Conservation (phyloP, 768 basidiomycete species). For the Hypholoma sublateritium region DNA sequence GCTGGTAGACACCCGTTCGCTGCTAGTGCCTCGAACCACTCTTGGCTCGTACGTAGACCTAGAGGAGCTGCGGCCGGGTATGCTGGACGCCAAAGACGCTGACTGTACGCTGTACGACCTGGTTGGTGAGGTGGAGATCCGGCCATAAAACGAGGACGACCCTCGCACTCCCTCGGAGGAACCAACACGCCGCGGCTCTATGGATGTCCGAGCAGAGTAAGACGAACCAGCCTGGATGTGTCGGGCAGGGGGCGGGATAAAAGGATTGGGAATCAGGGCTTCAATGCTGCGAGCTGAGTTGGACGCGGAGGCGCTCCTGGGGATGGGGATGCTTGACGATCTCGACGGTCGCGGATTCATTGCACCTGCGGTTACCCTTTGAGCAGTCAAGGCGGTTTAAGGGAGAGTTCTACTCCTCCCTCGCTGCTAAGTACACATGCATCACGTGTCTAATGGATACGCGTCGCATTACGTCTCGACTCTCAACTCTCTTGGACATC, state of each 20-base stretch:
- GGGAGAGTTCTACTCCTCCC: background rate
- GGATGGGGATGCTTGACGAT: slow-evolving; percentile 69
- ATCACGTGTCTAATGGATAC: slow-evolving; percentile 11
- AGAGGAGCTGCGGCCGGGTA: slow-evolving; percentile 29
- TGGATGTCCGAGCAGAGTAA: slow-evolving; percentile 21
- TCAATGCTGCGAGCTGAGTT: slow-evolving; percentile 62
- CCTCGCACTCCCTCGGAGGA: slow-evolving; percentile 31
- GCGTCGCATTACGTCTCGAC: slow-evolving; percentile 5
- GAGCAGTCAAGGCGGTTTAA: background rate
- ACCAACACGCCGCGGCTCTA: slow-evolving; percentile 37
- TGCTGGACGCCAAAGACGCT: slow-evolving; percentile 22
- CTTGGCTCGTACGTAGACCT: slow-evolving; percentile 57
- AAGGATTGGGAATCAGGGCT: slow-evolving; percentile 63
- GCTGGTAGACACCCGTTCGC: slow-evolving; percentile 11
- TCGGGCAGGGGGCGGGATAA: slow-evolving; percentile 38
- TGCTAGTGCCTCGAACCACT: slow-evolving; percentile 51
- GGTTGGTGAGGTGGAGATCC: slow-evolving; percentile 41
- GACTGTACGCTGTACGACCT: slow-evolving; percentile 41
- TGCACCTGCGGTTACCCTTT: background rate
- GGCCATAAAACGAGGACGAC: slow-evolving; percentile 14
- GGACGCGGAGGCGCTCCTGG: slow-evolving; percentile 43
- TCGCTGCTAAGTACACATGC: background rate
- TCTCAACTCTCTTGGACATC: background rate
- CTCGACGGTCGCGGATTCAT: slow-evolving; percentile 49
- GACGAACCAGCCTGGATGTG: slow-evolving; percentile 36